These are phyloP conservation scores for Eragrostis nindensis DNA, from an alignment of 176 grass and related monocot species.

Conservation along the genomic window DNA sequence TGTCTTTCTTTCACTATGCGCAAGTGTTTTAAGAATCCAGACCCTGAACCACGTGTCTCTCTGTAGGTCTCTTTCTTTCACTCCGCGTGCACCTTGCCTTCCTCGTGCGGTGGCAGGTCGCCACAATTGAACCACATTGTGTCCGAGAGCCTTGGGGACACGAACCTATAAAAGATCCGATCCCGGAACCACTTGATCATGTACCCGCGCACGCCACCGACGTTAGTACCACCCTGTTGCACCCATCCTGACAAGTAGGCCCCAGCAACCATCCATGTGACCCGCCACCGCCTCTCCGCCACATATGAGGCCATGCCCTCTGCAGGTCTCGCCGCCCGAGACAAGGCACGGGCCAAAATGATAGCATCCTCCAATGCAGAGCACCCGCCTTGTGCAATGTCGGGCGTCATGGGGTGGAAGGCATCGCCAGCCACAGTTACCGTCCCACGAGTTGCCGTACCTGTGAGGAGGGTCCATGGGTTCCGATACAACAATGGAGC, in stretches of 20 bases:
- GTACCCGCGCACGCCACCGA: conserved; percentile 18
- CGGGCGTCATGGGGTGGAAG: conserved; percentile 68
- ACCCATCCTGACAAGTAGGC: conserved; percentile 47
- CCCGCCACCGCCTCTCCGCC: conserved; percentile 28
- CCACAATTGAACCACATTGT: conserved; percentile 53
- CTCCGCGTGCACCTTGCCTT: not conserved
- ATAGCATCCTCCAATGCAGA: conserved; percentile 60
- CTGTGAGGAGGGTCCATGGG: conserved; percentile 34
- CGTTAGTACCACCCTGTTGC: conserved; percentile 50
- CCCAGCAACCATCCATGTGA: conserved; percentile 44
- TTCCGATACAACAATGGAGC: conserved; percentile 50
- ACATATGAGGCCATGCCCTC: conserved; percentile 41
- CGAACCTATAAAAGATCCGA: conserved; percentile 52
- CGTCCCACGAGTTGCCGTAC: not conserved
- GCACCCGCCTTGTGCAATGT: conserved; percentile 65
- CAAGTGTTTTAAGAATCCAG: too few relatives aligned
- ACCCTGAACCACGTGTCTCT: too few relatives aligned
- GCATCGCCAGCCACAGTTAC: conserved; percentile 64
- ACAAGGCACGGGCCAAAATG: conserved; percentile 37
- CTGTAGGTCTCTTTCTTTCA: too few relatives aligned
- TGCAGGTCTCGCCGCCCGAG: not conserved
- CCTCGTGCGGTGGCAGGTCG: not conserved
- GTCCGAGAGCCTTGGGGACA: conserved; percentile 52
- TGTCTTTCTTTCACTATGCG: too few relatives aligned
- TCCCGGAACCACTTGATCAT: conserved; percentile 48